Conservation (phyloP, 2,329 filamentous ascomycete species). For the Clonostachys solani region DNA sequence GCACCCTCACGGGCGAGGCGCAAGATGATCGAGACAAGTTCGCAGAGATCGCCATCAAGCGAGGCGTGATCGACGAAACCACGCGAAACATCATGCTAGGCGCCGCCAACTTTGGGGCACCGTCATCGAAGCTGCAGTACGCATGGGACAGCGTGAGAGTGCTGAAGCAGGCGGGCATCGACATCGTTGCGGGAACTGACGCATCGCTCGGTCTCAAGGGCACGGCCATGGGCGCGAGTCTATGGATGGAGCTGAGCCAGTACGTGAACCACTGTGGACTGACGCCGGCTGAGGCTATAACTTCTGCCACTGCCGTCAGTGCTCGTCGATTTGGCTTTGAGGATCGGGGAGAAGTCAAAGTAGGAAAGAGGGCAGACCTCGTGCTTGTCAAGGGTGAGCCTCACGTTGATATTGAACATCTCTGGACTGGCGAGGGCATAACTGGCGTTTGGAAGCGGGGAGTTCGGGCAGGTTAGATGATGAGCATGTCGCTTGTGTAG, state of each 20-base stretch:
- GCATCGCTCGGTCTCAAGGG: background rate
- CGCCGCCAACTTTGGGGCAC: background rate
- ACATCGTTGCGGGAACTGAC: background rate
- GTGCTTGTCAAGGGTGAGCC: too few species aligned
- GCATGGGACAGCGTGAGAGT: background rate
- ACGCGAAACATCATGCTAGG: background rate
- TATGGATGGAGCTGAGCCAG: background rate
- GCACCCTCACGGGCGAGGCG: background rate
- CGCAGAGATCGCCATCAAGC: background rate
- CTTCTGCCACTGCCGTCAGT: too few species aligned
- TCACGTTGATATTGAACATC: background rate
- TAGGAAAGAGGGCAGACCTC: background rate
- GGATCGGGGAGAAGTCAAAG: too few species aligned
- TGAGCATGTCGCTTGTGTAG: too few species aligned
- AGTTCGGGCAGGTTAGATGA: background rate
- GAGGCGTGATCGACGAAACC: background rate
- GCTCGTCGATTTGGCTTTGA: too few species aligned
- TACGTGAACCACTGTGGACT: background rate
- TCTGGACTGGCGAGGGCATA: background rate
- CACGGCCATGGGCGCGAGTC: background rate
- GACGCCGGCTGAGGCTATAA: background rate
- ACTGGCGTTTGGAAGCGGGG: background rate
- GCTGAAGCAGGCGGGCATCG: background rate
- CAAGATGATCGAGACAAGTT: background rate
- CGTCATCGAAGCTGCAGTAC: background rate